Conservation (phyloP, 768 basidiomycete species). For the Agaricus bisporus region DNA sequence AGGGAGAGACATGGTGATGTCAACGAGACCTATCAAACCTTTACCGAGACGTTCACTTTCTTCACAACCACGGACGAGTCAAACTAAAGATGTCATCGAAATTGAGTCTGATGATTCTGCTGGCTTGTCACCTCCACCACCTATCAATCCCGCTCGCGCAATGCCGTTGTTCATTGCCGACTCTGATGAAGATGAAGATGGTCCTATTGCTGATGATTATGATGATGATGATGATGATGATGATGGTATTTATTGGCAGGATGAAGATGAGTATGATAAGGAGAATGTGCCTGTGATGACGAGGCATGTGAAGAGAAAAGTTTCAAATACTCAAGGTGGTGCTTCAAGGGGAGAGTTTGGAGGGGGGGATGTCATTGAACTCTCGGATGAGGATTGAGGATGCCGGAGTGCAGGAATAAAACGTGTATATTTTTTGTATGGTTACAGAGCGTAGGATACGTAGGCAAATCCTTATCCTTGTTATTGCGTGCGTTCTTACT, state of each 20-base stretch:
- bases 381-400: conserved; percentile 44
- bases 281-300: conserved; percentile 53
- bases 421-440: conserved; percentile 9
- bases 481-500: no score
- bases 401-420: neutral
- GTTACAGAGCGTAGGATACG: no score
- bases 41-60: neutral
- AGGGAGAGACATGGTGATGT: neutral
- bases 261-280: conserved; percentile 51
- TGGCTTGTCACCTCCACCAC: no score
- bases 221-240: conserved; percentile 30
- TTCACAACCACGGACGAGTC: neutral
- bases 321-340: conserved; percentile 9
- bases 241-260: neutral
- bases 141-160: no score
- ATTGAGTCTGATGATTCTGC: neutral
- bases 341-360: conserved; percentile 15
- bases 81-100: neutral
- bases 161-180: no score
- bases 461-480: no score
- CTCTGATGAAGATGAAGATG: conserved; percentile 21
- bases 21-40: neutral
- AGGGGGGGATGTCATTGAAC: conserved; percentile 47
- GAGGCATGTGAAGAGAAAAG: conserved; percentile 41
- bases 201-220: no score